Percentiles rank a stretch among this genome's conserved stretches.
phyloP scores from a whole-genome alignment of 2,329 filamentous ascomycete species.

The Ceratocystis eucalypticola region DNA sequence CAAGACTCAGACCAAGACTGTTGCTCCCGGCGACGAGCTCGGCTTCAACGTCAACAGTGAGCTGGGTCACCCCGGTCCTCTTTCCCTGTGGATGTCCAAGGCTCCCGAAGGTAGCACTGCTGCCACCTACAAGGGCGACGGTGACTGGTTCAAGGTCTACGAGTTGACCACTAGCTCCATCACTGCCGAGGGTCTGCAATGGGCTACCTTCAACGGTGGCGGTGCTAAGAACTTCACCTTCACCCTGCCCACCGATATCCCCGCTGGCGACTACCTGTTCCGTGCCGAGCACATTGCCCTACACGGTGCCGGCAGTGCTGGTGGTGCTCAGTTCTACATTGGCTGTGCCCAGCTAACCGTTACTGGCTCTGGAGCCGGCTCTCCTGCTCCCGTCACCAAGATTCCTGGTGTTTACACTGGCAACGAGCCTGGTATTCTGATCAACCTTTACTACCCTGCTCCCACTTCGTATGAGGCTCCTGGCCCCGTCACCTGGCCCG shows the following conservation, averaged over 20 bases:
- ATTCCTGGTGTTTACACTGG: conserved; percentile 31
- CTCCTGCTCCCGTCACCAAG: conserved; percentile 26
- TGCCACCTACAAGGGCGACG: conserved; percentile 26
- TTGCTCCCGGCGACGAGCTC: conserved; percentile 29
- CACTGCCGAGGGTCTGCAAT: conserved; percentile 18
- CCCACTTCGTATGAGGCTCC: conserved; percentile 26
- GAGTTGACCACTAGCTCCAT: conserved; percentile 21
- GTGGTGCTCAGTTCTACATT: conserved; percentile 36
- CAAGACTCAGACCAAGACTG: conserved; percentile 25
- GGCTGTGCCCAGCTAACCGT: conserved; percentile 28
- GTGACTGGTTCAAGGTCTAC: conserved; percentile 30
- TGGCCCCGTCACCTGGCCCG: conserved; percentile 25
- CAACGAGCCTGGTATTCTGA: conserved; percentile 29
- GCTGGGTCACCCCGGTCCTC: conserved; percentile 30
- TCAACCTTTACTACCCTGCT: conserved; percentile 32
- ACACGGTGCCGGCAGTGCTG: conserved; percentile 30
- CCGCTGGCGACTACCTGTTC: conserved; percentile 36
- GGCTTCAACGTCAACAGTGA: conserved; percentile 29
- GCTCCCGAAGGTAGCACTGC: conserved; percentile 27
- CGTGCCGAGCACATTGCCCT: conserved; percentile 37
- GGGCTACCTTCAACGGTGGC: conserved; percentile 17
- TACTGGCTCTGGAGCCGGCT: conserved; percentile 31
- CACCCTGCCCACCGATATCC: conserved; percentile 29
- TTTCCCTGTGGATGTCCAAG: conserved; percentile 29
- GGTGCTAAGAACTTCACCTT: conserved; percentile 26